phyloP scores from a whole-genome alignment of 352 stramenopile species.

The Globisporangium rhizosaccharum region DNA sequence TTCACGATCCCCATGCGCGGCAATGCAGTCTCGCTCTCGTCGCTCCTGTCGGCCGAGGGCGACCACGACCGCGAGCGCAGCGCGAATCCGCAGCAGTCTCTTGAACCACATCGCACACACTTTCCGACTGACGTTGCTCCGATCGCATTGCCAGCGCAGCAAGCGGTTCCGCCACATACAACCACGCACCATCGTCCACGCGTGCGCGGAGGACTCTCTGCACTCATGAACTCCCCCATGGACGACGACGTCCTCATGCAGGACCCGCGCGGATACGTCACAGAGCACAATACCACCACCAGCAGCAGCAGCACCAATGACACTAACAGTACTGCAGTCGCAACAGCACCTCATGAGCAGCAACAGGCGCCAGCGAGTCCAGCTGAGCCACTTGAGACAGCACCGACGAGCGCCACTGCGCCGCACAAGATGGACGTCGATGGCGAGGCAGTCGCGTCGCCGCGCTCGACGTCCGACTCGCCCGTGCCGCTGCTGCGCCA shows the following conservation, averaged over 20 bases:
- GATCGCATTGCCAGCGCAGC: slow-evolving; percentile 4
- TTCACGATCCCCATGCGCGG: slow-evolving; percentile 25
- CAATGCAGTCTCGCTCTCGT: slow-evolving; percentile 34
- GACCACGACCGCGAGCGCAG: neutral
- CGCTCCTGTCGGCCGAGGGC: slow-evolving; percentile 28
- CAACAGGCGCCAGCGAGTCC: too few relatives aligned
- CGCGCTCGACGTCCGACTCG: slow-evolving; percentile 17
- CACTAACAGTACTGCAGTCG: neutral
- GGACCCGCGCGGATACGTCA: slow-evolving; percentile 6
- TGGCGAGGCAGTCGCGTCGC: neutral
- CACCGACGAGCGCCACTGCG: neutral
- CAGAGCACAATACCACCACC: neutral
- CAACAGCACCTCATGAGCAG: too few relatives aligned
- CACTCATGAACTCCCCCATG: slow-evolving; percentile 62
- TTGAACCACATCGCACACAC: neutral
- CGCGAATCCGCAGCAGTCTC: neutral
- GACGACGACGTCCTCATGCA: slow-evolving; percentile 26
- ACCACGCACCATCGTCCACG: slow-evolving; percentile 8
- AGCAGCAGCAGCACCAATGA: neutral
- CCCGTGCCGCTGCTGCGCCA: slow-evolving; percentile 5
- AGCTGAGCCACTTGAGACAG: neutral
- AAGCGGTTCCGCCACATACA: slow-evolving; percentile 4
- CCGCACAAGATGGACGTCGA: slow-evolving; percentile 4
- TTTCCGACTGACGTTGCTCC: slow-evolving; percentile 3
- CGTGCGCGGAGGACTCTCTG: slow-evolving; percentile 28